Conservation (phyloP, 1,284 basidiomycete species). For the Taiwanofungus camphoratus region DNA sequence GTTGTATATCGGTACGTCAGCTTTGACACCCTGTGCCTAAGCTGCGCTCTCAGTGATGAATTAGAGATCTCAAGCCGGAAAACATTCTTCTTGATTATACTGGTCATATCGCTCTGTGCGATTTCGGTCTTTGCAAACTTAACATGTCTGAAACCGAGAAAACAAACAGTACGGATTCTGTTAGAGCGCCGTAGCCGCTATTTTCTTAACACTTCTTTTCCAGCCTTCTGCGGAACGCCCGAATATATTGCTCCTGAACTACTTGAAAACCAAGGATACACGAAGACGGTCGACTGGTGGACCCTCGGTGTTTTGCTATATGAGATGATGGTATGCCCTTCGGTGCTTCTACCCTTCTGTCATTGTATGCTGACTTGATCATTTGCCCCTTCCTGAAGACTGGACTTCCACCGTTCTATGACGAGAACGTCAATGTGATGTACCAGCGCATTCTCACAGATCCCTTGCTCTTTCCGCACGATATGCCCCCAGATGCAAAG, state of each 20-base stretch:
- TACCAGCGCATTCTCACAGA: slow-evolving; percentile 96
- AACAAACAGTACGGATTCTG: slow-evolving; percentile 79
- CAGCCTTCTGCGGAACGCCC: slow-evolving; percentile 98
- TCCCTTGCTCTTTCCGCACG: slow-evolving; percentile 89
- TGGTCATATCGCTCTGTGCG: slow-evolving; percentile 96
- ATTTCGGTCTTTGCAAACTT: slow-evolving; percentile 98
- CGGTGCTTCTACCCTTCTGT: background rate
- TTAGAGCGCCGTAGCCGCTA: slow-evolving; percentile 1
- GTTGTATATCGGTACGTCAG: slow-evolving; percentile 86
- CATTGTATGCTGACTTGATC: slow-evolving; percentile 1
- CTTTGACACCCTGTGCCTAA: background rate
- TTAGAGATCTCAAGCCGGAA: slow-evolving; percentile 92
- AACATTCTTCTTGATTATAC: slow-evolving; percentile 97
- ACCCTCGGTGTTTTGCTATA: slow-evolving; percentile 96
- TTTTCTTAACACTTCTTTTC: slow-evolving; percentile 9
- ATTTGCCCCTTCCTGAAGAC: slow-evolving; percentile 46
- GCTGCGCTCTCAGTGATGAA: slow-evolving; percentile 4
- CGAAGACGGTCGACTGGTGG: slow-evolving; percentile 99
- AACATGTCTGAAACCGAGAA: slow-evolving; percentile 99
- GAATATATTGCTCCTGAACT: slow-evolving; percentile 98
- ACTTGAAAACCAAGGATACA: slow-evolving; percentile 95
- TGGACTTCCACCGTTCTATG: slow-evolving; percentile 96
- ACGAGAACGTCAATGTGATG: slow-evolving; percentile 97
- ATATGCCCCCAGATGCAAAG: slow-evolving; percentile 85
- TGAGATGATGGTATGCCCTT: slow-evolving; percentile 86